Base-by-base conservation (phyloP, 129 eudicot genomes). In the Gnaphalium uliginosum region DNA sequence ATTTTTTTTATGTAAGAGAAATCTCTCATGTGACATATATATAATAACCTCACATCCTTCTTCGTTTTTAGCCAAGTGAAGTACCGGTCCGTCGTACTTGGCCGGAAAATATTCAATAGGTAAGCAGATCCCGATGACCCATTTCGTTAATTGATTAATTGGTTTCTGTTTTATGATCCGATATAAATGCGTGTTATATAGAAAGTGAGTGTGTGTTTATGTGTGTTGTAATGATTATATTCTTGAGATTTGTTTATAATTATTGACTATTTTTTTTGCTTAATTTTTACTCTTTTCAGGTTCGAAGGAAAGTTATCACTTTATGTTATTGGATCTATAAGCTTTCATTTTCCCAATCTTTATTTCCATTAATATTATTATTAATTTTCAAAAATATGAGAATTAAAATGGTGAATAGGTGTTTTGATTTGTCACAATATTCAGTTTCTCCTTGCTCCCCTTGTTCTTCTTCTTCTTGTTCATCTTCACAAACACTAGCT, bases 161-260 rank as follows among this genome's bases (percentile, higher is more conserved):
- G 86, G 76, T 25, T 73, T 76, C 66, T 54, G 85, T 76, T 68
- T 76, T 56, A 65, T 53, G 91, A 87, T 87, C 91, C 91, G 85
- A 66, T 79, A 76, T 79, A 74, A 69, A 72, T 87, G 91, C 79
- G 51, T 43, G 17, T 43, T 43, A 43, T 50, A 11, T 27, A 68
- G 60, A 69, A 11, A 48, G 22, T 48, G 22, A 19, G 33, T 72
- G 23, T 35, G 68, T 80, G 81, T 73, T 66, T 79, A 73, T 73
- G 75, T 57, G 83, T 73, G 83, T 57, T 75, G 32, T 58, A 74
- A 80, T 73, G 75, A 80, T 80, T 80, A 29, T 29, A 66, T 80
- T 80, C 79, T 80, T 57, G 83, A 58, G 63, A 43, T 73, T 65
- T 57, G 83, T 73, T 57, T 5, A 43, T n/a, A 17, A 66, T 57